Conservation (phyloP, 352 stramenopile genomes). For the Thalassiosira ordinaria region DNA sequence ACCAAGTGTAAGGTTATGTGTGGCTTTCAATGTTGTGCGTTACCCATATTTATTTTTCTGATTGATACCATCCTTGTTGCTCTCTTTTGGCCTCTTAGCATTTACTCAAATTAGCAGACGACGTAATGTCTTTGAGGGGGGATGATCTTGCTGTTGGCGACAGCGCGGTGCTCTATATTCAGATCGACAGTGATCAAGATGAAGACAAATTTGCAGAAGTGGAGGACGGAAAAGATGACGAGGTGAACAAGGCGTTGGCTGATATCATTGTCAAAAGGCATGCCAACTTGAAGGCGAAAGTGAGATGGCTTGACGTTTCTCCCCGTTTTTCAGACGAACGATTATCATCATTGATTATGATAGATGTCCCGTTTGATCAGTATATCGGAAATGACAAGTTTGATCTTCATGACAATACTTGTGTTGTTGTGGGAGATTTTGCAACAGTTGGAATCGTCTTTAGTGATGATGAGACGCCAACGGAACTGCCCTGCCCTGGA, state of each 20-base stretch:
- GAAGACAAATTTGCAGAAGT: slow-evolving; percentile 16
- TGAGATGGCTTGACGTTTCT: slow-evolving; percentile 15
- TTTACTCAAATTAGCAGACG: too few relatives aligned
- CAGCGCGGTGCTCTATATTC: slow-evolving; percentile 31
- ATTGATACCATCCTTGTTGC: too few relatives aligned
- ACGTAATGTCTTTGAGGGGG: slow-evolving; percentile 28
- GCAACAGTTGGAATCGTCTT: slow-evolving; percentile 28
- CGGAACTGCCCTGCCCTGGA: too few relatives aligned
- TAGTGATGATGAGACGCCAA: slow-evolving; percentile 10
- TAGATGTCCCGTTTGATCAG: slow-evolving; percentile 23
- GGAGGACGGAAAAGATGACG: background rate
- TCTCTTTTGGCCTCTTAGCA: too few relatives aligned
- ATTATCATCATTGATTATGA: background rate
- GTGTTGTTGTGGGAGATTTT: slow-evolving; percentile 38
- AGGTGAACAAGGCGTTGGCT: background rate
- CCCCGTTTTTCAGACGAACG: slow-evolving; percentile 2
- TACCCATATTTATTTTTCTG: too few relatives aligned
- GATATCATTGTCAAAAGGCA: slow-evolving; percentile 12
- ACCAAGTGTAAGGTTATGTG: too few relatives aligned
- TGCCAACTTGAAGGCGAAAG: slow-evolving; percentile 1
- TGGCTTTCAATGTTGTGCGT: too few relatives aligned
- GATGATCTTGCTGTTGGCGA: slow-evolving; percentile 43
- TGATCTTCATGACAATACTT: slow-evolving; percentile 4
- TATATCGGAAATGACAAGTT: slow-evolving; percentile 39
- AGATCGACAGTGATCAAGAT: slow-evolving; percentile 30